Percentiles rank a stretch among this genome's conserved stretches.
phyloP scores from a whole-genome alignment of 805 yeast genomes.

The Yamadazyma endophytica region DNA sequence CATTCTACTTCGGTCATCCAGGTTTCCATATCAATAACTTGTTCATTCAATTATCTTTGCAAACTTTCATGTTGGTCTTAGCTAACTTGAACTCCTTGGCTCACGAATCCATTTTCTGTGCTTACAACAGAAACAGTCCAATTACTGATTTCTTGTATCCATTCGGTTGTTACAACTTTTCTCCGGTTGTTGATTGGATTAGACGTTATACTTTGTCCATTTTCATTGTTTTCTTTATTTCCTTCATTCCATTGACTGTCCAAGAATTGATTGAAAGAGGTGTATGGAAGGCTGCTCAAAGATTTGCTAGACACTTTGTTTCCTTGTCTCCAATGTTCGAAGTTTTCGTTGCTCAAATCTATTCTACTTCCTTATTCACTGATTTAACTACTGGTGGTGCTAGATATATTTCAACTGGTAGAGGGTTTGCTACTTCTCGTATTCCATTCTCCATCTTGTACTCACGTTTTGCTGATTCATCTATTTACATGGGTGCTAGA shows the following conservation, averaged over 20 bases:
- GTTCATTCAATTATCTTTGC: slow-evolving; percentile 62
- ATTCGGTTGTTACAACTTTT: slow-evolving; percentile 64
- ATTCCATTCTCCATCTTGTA: slow-evolving; percentile 62
- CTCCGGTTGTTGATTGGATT: slow-evolving; percentile 73
- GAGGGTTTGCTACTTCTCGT: slow-evolving; percentile 77
- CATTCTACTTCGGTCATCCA: slow-evolving; percentile 82
- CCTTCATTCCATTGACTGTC: slow-evolving; percentile 70
- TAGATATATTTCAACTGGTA: slow-evolving; percentile 74
- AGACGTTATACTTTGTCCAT: slow-evolving; percentile 70
- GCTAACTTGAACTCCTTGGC: slow-evolving; percentile 62
- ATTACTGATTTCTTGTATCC: slow-evolving; percentile 62
- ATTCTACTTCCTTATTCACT: slow-evolving; percentile 63
- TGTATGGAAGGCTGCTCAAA: slow-evolving; percentile 58
- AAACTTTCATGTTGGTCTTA: slow-evolving; percentile 53
- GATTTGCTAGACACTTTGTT: slow-evolving; percentile 62
- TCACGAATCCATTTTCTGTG: slow-evolving; percentile 58
- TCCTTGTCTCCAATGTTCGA: slow-evolving; percentile 78
- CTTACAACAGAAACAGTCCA: slow-evolving; percentile 54
- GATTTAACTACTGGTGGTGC: slow-evolving; percentile 80
- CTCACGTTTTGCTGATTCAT: slow-evolving; percentile 70
- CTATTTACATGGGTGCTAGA: slow-evolving; percentile 83
- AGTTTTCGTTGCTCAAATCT: slow-evolving; percentile 72
- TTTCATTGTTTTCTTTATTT: slow-evolving; percentile 67
- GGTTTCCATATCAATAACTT: slow-evolving; percentile 82
- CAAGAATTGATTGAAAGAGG: slow-evolving; percentile 79